phyloP scores from a whole-genome alignment of 2,329 filamentous ascomycete species.

The Monosporascus cannonballus region DNA sequence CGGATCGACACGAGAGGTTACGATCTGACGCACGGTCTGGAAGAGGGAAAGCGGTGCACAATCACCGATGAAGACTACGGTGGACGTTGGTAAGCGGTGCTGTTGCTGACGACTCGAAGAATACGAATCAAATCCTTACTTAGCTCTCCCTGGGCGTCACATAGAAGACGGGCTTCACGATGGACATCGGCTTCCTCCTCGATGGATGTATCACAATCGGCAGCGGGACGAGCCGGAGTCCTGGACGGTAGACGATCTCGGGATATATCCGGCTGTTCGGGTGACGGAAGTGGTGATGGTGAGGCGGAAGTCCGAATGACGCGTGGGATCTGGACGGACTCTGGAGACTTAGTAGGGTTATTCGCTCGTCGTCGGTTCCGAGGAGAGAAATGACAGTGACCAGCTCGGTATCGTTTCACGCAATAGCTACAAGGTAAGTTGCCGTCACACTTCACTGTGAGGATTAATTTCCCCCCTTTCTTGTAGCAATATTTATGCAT shows the following conservation, averaged over 20 bases:
- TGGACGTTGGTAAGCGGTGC: neutral
- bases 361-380: conserved; percentile 32
- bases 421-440: conserved; percentile 48
- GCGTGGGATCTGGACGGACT: conserved; percentile 6
- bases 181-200: conserved; percentile 52
- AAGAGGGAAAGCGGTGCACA: conserved; percentile 52
- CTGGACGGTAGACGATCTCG: neutral
- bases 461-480: neutral
- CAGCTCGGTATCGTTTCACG: conserved; percentile 33
- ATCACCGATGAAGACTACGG: conserved; percentile 45
- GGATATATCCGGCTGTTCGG: neutral
- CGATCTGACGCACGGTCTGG: conserved; percentile 47
- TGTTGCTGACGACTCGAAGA: neutral
- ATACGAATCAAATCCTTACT: conserved; percentile 16
- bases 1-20: conserved; percentile 41
- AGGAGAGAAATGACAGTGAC: conserved; percentile 42
- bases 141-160: conserved; percentile 46
- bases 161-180: conserved; percentile 44
- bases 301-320: conserved; percentile 1
- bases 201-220: conserved; percentile 17
- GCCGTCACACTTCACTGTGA: conserved; percentile 48
- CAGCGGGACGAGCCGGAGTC: conserved; percentile 5
- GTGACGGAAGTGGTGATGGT: conserved; percentile 2
- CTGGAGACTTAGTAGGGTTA: conserved; percentile 12
- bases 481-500: neutral